Base-by-base conservation (phyloP, 208 protist genomes). In the Borovskyia barvae region DNA sequence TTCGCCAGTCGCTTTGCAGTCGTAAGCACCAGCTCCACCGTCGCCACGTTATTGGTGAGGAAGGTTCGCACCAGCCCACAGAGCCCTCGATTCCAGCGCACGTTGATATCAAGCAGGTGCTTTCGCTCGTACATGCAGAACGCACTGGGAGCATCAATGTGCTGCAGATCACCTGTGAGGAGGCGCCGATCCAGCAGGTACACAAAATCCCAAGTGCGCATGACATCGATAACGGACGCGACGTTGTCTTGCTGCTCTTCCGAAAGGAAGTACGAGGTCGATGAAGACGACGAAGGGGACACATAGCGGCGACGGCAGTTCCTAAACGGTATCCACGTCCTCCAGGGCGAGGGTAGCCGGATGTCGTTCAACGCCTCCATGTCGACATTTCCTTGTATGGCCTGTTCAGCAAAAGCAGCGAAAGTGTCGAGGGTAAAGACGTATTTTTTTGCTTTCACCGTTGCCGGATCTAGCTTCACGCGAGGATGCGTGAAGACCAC, bases 181-280 rank as follows among this genome's bases (percentile, higher is more conserved):
- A 92, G 50, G 5, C 63, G 54, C 8, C 82, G 72, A 35, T 90
- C 77, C 55, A 92, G 81, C 19, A 93, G 68, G 69, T 85, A 84
- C 25, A 95, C 42, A n/a, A 90, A 52, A 39, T 95, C 89, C 86
- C 89, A 95, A 20, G 89, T 95, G 25, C 89, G 80, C 65, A 95
- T 65, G 24, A 75, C 64, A 11, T 88, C 72, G n/a, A 95, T 47
- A 17, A 72, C 78, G 17, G 52, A 32, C 11, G 72, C 57, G 2
- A 95, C 68, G 39, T 63, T 36, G 8, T 61, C 47, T 30, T 86
- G 77, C 24, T 68, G 58, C 1, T 63, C 58, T n/a, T 60, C 54
- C 15, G 50, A 54, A 32, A 84, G 69, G 12, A 77, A 28, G 25
- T 60, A 39, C 25, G 50, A 43, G 22, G 41, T 11, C 28, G 36